Evolutionary conservation across 345 rosid genomes (phyloP), one percentile per base, ranked within the genome.

Genomic region (Populus tremula): DNA sequence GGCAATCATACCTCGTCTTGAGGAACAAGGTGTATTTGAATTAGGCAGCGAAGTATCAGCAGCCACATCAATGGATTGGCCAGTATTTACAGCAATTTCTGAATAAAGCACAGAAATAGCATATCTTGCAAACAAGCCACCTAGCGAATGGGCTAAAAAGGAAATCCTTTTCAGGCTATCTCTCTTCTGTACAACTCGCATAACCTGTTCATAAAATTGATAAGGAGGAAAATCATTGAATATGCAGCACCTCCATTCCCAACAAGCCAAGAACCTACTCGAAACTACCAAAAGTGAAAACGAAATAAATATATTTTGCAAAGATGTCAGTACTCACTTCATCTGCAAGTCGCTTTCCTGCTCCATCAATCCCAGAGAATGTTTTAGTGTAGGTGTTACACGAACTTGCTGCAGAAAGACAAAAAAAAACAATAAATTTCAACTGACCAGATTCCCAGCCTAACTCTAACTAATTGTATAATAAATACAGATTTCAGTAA

Each of bases 71-170:
- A 70, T 76, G 39, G 85, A 69, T 79, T 78, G 80, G 39, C 69
- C 74, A 72, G 80, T 62, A 73, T 70, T 72, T 11, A 75, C 29
- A n/a, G 73, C 75, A 81, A 59, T 67, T 79, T 92, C 79, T 12
- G 92, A 84, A 79, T 91, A 92, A 43, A 95, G 97, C 71, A 87
- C 88, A 67, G 88, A 87, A 77, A 91, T 81, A 66, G 99, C 98
- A 85, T 92, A 84, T 91, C 99, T 90, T 66, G 97, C 96, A 88
- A 95, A 92, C 87, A 95, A 85, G 45, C 99, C 99, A 47, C 99
- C 99, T 29, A 95, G 97, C 79, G 99, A 95, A 89, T 95, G 99
- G 73, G 99, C 97, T 72, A 95, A 77, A 87, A 95, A 89, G 77
- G 99, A 95, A 68, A 95, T 92, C 90, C 79, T 92, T 82, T 90